Conservation (phyloP, 2,329 filamentous ascomycete species). For the Xylaria sp. region DNA sequence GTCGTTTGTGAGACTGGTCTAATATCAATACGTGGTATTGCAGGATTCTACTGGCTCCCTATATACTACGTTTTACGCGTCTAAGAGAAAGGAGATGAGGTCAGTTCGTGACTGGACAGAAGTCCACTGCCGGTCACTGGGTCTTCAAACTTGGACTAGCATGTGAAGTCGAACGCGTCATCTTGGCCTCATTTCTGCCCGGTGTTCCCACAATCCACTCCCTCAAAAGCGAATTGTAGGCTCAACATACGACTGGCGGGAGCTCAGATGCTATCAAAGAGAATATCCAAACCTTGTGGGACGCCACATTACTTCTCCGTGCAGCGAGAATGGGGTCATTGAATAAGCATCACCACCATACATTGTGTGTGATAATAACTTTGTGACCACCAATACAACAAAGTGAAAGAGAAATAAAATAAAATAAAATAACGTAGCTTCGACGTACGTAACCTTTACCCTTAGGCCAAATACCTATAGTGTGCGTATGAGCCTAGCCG, state of each 20-base stretch:
- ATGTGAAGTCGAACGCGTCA: constrained; percentile 22
- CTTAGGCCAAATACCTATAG: background rate
- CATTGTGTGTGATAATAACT: constrained; percentile 30
- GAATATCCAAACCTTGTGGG: background rate
- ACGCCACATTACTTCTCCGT: constrained; percentile 13
- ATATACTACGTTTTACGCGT: background rate
- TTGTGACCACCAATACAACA: constrained; percentile 14
- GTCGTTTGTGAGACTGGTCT: constrained; percentile 13
- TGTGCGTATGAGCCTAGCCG: background rate
- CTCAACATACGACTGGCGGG: constrained; percentile 6
- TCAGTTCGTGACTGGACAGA: constrained; percentile 1
- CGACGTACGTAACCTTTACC: constrained; percentile 14
- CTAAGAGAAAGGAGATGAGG: constrained; percentile 6
- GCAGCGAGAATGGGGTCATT: constrained; percentile 17
- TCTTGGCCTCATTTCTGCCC: constrained; percentile 2
- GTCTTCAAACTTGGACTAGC: background rate
- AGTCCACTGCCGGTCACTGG: background rate
- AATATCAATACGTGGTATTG: constrained; percentile 6
- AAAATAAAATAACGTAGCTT: constrained; percentile 16
- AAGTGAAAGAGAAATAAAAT: no score
- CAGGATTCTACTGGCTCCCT: constrained; percentile 11
- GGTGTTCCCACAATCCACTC: constrained; percentile 3
- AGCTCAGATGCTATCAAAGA: background rate
- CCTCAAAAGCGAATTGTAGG: background rate
- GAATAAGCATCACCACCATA: constrained; percentile 8